Evolutionary conservation across 2,329 filamentous ascomycete genomes (phyloP).

Genomic region (Colletotrichum abscissum): DNA sequence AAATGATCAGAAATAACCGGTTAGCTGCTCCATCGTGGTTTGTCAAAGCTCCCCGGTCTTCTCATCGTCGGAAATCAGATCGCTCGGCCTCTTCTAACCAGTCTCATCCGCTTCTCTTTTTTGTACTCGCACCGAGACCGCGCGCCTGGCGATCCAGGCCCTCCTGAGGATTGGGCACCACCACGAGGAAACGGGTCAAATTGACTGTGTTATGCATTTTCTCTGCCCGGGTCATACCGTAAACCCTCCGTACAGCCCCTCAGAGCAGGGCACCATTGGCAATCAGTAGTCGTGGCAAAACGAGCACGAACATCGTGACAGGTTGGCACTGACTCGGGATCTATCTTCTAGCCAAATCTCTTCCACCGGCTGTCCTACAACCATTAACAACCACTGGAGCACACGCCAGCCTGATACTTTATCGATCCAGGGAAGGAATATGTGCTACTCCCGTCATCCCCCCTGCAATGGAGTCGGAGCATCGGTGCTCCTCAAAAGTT

Average conservation of each 20-base stretch:
- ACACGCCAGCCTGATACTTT: neutral
- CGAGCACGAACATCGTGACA: neutral
- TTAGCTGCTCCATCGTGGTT: neutral
- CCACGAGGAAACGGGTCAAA: neutral
- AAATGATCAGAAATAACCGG: neutral
- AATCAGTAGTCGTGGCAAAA: slow-evolving; percentile 6
- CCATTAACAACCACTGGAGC: neutral
- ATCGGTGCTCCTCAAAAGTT: neutral
- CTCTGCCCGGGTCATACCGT: slow-evolving; percentile 20
- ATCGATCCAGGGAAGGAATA: neutral
- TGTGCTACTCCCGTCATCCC: neutral
- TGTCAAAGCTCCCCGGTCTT: neutral
- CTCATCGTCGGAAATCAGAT: neutral
- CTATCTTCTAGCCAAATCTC: neutral
- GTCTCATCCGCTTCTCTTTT: neutral
- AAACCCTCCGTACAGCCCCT: neutral
- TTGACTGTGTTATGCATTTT: neutral
- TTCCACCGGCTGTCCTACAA: neutral
- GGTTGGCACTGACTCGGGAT: slow-evolving; percentile 4
- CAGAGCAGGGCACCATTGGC: neutral
- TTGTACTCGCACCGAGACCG: slow-evolving; percentile 14
- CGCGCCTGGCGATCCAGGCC: slow-evolving; percentile 3
- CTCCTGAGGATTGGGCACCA: neutral
- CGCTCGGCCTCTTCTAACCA: neutral
- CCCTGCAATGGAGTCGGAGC: neutral